Evolutionary conservation across 176 grass and related monocot species (phyloP).

Genomic region (Eragrostis curvula): DNA sequence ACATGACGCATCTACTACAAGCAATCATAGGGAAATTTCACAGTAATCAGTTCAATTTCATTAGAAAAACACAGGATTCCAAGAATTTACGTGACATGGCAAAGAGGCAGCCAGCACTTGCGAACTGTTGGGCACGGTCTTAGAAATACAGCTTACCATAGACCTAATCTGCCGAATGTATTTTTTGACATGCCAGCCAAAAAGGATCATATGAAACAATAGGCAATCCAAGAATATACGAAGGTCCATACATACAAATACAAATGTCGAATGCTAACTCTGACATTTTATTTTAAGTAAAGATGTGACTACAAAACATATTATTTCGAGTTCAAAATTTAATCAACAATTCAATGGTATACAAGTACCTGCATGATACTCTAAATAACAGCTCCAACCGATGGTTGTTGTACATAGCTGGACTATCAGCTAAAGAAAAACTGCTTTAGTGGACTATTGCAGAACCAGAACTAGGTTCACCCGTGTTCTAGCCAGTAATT

Average conservation of each 20-base stretch:
- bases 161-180: too few species aligned
- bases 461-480: conserved; percentile 29
- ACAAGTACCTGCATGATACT: background rate
- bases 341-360: conserved; percentile 44
- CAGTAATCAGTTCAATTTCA: too few species aligned
- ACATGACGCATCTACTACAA: too few species aligned
- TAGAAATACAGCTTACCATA: too few species aligned
- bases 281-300: conserved; percentile 45
- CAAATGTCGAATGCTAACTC: background rate
- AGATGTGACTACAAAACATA: conserved; percentile 35
- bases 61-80: too few species aligned
- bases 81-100: too few species aligned
- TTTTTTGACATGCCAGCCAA: too few species aligned
- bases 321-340: conserved; percentile 56
- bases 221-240: too few species aligned
- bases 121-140: too few species aligned
- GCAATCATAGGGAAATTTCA: too few species aligned
- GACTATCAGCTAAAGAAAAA: conserved; percentile 25
- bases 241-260: background rate
- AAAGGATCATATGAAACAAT: too few species aligned
- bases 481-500: conserved; percentile 1
- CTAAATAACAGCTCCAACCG: conserved; percentile 22
- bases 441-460: background rate
- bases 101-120: too few species aligned
- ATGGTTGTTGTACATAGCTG: conserved; percentile 31